Conservation (phyloP, 2,329 filamentous ascomycete genomes). For the Pseudocercospora crystallina region DNA sequence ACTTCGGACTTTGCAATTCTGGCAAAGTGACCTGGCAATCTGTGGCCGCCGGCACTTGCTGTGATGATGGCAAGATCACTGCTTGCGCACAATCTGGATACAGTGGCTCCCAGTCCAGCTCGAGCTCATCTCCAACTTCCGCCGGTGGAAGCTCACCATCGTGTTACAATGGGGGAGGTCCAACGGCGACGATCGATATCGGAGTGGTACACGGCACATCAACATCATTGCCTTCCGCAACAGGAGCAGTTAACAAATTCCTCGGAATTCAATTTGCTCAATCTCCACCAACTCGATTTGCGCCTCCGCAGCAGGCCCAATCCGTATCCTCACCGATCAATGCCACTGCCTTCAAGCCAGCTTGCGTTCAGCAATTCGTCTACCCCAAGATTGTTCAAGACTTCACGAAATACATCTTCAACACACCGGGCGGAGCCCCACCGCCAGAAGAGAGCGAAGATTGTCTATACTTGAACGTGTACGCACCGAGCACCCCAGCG, state of each 20-base stretch:
- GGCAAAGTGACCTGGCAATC: slow-evolving; percentile 40
- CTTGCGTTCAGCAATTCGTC: slow-evolving; percentile 37
- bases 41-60: slow-evolving; percentile 45
- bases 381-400: slow-evolving; percentile 31
- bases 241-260: slow-evolving; percentile 36
- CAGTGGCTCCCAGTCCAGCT: too few relatives aligned
- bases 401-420: slow-evolving; percentile 34
- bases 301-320: slow-evolving; percentile 27
- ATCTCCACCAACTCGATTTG: slow-evolving; percentile 35
- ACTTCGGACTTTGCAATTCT: slow-evolving; percentile 46
- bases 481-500: slow-evolving; percentile 31
- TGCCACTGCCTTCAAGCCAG: slow-evolving; percentile 32
- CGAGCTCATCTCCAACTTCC: too few relatives aligned
- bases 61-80: slow-evolving; percentile 25
- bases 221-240: slow-evolving; percentile 32
- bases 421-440: slow-evolving; percentile 23
- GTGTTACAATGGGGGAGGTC: slow-evolving; percentile 12
- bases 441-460: slow-evolving; percentile 37
- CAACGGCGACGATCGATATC: slow-evolving; percentile 32
- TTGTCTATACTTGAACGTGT: slow-evolving; percentile 38
- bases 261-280: slow-evolving; percentile 37
- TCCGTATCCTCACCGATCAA: slow-evolving; percentile 25
- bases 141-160: not conserved
- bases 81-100: too few relatives aligned
- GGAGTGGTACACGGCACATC: slow-evolving; percentile 32